These are phyloP conservation scores for Alternaria arbusti DNA, from an alignment of 2,329 filamentous ascomycete genomes.

Conservation along the genomic window DNA sequence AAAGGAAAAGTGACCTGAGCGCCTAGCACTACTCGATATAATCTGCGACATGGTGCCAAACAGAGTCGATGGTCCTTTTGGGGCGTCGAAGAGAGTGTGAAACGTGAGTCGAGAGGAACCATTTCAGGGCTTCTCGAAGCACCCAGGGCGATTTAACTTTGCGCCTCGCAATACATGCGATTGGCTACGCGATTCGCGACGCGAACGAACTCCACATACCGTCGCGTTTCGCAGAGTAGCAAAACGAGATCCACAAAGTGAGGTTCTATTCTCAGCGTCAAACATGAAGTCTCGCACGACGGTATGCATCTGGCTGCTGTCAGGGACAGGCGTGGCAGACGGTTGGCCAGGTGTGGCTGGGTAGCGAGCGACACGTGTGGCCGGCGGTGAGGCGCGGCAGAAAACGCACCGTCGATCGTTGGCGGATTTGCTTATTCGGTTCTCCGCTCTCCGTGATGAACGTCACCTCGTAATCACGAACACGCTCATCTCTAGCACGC, in stretches of 20 bases:
- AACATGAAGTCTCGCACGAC: not conserved
- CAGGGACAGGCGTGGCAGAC: conserved; percentile 1
- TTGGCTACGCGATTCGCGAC: conserved; percentile 12
- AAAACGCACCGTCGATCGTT: conserved; percentile 7
- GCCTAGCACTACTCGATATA: not conserved
- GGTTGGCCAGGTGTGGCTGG: not conserved
- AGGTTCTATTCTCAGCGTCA: conserved; percentile 7
- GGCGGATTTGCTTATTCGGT: conserved; percentile 14
- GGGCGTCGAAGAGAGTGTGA: not conserved
- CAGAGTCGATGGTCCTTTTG: not conserved
- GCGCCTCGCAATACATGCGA: conserved; percentile 3
- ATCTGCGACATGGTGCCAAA: conserved; percentile 7
- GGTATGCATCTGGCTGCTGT: conserved; percentile 5
- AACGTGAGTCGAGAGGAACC: conserved; percentile 13
- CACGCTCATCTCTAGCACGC: conserved; percentile 5
- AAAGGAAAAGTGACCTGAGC: not conserved
- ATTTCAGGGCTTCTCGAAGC: conserved; percentile 13
- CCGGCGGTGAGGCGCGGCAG: conserved; percentile 9
- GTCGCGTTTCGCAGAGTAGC: conserved; percentile 1
- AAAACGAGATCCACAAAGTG: not conserved
- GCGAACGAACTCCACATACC: not conserved
- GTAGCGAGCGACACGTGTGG: conserved; percentile 1
- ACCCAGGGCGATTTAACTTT: conserved; percentile 1
- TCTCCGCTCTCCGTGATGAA: conserved; percentile 19
- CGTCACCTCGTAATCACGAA: conserved; percentile 17